Base-by-base conservation (phyloP, 164 flowering plant genomes). In the Euptelea pleiosperma region DNA sequence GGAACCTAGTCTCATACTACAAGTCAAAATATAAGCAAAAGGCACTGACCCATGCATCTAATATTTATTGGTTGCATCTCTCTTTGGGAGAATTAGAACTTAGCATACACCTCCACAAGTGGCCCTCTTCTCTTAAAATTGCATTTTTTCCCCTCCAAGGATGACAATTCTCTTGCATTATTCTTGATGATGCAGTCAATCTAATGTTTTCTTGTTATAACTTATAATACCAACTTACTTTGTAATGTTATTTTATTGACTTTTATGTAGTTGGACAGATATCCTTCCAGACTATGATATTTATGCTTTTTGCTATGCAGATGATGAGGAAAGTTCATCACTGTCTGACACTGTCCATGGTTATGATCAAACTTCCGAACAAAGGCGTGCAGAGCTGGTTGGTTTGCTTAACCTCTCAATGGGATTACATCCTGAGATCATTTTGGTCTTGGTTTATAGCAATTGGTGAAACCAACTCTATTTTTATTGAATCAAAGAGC, bases 281-380 rank as follows among this genome's bases (percentile, higher is more conserved):
- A 34, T 35, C 9, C 2, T 14, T 37, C 42, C 16, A 31, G n/a
- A n/a, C n/a, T 14, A 14, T 25, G 39, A 55, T 40, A 31, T 42
- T 42, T 19, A 40, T 48, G 28, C 47, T 48, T 28, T 43, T 35
- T 48, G 6, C 36, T 44, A 3, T 43, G 49, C 67, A 68, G 72
- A 62, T 63, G 67, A 62, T 39, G 63, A 62, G 43, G 67, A 53
- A 35, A 58, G 48, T 33, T 25, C 63, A 36, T 51, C 72, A 11
- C 14, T 58, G 16, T 26, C 49, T 9, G 63, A 52, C 34, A 8
- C 49, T 15, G 55, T 45, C 22, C 44, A 22, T 24, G 30, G 16
- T 46, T 35, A 28, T 47, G 21, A 30, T 24, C 47, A 39, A 59
- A 44, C 18, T 29, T 34, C 21, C 18, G 53, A 28, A n/a, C 34